Base-by-base conservation (phyloP, 2,329 filamentous ascomycete genomes). In the Teratosphaeria nubilosa region DNA sequence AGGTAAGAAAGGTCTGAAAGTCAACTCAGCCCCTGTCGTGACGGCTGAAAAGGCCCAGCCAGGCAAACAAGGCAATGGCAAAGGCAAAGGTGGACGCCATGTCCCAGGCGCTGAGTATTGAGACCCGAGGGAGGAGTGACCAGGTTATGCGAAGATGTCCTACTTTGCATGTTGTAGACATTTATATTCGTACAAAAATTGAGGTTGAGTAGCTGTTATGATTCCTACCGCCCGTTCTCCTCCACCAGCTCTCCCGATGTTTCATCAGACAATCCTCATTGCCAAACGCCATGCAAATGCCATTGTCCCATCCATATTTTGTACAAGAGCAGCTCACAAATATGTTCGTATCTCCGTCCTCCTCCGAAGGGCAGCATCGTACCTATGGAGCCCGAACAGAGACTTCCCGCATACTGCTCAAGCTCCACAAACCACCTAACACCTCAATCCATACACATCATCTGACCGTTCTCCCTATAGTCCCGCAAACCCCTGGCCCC, bases 401-500 rank as follows among this genome's bases (percentile, higher is more conserved):
- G 27, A 1, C 27, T 0, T 22, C 34, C 6, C 16, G 34, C 48
- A 51, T 53, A 30, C 27, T 30, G 27, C 27, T 30, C 27, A 30
- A 30, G 27, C 27, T 30, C 27, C 27, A n/a, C n/a, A n/a, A n/a
- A n/a, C n/a, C n/a, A n/a, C n/a, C n/a, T n/a, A 30, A 30, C 5
- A 30, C 5, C 27, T 5, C 27, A 30, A 30, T 7, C 27, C 27
- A 30, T 4, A 53, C 3, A 31, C 14, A 9, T 31, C 25, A 31
- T 55, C 20, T 16, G 5, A 20, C 48, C 16, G 20, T 32, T 5
- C 16, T 34, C 16, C 25, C 41, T 37, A 55, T 51, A 50, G 16
- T 37, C n/a, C 31, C 22, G 22, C 56, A 55, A 53, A 55, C 56
- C 7, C 60, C 59, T 52, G 55, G 57, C 27, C 41, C 9, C 41